Percentiles rank a stretch among this genome's conserved stretches.
Conservation (phyloP, 2,329 filamentous ascomycete species). For the Fonsecaea multimorphosa region DNA sequence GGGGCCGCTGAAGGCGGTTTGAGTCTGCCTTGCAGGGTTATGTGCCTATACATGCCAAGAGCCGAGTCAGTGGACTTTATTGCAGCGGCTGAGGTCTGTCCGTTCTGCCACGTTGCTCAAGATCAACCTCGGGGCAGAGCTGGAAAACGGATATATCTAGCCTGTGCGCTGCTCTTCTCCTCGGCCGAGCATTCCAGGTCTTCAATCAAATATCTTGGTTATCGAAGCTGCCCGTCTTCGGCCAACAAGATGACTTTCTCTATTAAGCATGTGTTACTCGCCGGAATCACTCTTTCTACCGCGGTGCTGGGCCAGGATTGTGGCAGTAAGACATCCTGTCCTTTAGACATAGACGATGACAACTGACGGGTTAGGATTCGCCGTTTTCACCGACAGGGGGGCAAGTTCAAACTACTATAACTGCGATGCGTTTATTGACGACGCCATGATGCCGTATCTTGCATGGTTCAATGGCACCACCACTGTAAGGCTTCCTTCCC, state of each 20-base stretch:
- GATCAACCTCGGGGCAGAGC: not conserved
- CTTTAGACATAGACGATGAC: not conserved
- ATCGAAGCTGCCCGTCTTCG: not conserved
- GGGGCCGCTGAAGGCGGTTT: not conserved
- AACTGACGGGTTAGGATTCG: constrained; percentile 3
- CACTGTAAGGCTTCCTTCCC: not conserved
- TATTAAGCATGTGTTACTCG: not conserved
- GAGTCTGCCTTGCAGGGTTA: not conserved
- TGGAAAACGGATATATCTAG: not conserved
- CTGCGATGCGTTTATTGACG: constrained; percentile 13
- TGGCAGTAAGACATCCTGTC: not conserved
- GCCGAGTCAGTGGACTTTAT: not conserved
- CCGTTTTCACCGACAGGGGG: constrained; percentile 14
- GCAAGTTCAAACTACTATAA: constrained; percentile 17
- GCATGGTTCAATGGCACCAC: constrained; percentile 25
- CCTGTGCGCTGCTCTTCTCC: not conserved
- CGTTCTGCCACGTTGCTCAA: not conserved
- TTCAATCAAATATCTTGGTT: not conserved
- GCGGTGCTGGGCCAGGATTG: constrained; percentile 11
- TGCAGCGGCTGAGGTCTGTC: not conserved
- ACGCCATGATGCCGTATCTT: constrained; percentile 15
- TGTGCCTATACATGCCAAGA: not conserved
- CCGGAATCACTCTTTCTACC: not conserved
- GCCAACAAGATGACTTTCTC: not conserved
- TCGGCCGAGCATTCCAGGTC: not conserved